phyloP scores from a whole-genome alignment of 768 basidiomycete species.

The Sporobolomyces phaffii region DNA sequence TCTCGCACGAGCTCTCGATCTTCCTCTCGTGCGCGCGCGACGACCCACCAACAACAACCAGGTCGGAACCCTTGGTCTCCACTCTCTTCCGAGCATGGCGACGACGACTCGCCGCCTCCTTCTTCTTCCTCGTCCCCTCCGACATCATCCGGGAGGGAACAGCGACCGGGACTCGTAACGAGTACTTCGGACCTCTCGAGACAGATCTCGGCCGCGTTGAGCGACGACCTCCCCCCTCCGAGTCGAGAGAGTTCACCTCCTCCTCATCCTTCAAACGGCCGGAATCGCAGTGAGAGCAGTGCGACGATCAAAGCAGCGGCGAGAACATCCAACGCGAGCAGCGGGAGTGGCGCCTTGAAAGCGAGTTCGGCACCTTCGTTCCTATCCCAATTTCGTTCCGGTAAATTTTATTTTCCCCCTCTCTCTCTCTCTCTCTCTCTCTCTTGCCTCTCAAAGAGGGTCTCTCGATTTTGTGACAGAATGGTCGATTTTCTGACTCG shows the following conservation, averaged over 20 bases:
- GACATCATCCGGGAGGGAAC: no score
- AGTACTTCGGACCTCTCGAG: background rate
- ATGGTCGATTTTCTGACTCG: no score
- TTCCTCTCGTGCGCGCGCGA: background rate
- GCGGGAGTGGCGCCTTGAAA: background rate
- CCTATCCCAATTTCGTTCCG: background rate
- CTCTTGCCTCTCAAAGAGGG: background rate
- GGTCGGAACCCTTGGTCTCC: constrained; percentile 12
- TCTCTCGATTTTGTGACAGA: no score
- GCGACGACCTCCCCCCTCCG: background rate
- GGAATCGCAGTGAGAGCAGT: constrained; percentile 10
- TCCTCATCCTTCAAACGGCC: no score
- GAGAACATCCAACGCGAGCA: background rate
- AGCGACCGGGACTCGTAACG: background rate
- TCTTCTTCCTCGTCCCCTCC: background rate
- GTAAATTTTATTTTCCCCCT: background rate
- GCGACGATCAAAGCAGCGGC: background rate
- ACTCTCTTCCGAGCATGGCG: background rate
- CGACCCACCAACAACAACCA: background rate
- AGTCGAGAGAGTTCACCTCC: background rate
- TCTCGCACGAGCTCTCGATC: background rate
- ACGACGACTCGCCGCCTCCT: background rate
- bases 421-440: background rate
- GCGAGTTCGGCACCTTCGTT: background rate
- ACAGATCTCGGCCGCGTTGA: constrained; percentile 2